A percentile compares a stretch with the other conserved stretches of the same genome.
Evolutionary conservation across 345 rosid species (phyloP).

Genomic region (Euphorbia tirucalli): DNA sequence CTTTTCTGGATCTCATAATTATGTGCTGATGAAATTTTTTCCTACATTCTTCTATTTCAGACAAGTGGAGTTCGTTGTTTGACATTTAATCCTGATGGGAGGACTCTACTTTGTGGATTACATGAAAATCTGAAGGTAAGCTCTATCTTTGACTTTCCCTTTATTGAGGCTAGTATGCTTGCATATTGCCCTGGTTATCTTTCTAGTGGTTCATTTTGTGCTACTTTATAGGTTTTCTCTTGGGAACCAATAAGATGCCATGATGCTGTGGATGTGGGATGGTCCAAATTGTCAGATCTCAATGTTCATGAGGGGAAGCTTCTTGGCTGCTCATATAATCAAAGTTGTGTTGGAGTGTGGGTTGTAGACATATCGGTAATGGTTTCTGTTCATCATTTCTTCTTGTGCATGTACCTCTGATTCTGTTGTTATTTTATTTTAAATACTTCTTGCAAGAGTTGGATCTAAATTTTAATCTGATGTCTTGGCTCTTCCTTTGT

Average conservation of each 20-base stretch:
- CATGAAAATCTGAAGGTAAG: slow-evolving; percentile 87
- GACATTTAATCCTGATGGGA: slow-evolving; percentile 94
- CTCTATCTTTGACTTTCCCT: slow-evolving; percentile 13
- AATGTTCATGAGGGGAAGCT: slow-evolving; percentile 97
- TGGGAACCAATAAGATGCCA: slow-evolving; percentile 97
- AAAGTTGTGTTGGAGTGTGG: slow-evolving; percentile 98
- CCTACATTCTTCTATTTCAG: slow-evolving; percentile 37
- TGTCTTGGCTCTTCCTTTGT: slow-evolving; percentile 12
- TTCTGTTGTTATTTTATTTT: slow-evolving; percentile 8
- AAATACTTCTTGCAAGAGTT: slow-evolving; percentile 21
- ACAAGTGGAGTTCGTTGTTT: slow-evolving; percentile 85
- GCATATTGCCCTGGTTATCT: slow-evolving; percentile 8
- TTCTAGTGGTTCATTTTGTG: slow-evolving; percentile 8
- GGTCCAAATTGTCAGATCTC: slow-evolving; percentile 95
- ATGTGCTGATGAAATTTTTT: slow-evolving; percentile 6
- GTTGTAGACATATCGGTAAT: slow-evolving; percentile 95
- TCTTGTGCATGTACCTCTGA: slow-evolving; percentile 12
- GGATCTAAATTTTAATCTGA: slow-evolving; percentile 11
- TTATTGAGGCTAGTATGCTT: background rate
- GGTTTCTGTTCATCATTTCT: slow-evolving; percentile 7
- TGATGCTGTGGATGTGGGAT: slow-evolving; percentile 94
- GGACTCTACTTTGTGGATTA: slow-evolving; percentile 89
- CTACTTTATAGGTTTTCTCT: slow-evolving; percentile 64
- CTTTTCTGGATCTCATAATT: background rate
- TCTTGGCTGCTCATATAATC: slow-evolving; percentile 97